A percentile compares a stretch with the other conserved stretches of the same genome.
These are phyloP conservation scores for Cylindrotheca fusiformis DNA, from an alignment of 108 stramenopile genomes.

Conservation along the genomic window DNA sequence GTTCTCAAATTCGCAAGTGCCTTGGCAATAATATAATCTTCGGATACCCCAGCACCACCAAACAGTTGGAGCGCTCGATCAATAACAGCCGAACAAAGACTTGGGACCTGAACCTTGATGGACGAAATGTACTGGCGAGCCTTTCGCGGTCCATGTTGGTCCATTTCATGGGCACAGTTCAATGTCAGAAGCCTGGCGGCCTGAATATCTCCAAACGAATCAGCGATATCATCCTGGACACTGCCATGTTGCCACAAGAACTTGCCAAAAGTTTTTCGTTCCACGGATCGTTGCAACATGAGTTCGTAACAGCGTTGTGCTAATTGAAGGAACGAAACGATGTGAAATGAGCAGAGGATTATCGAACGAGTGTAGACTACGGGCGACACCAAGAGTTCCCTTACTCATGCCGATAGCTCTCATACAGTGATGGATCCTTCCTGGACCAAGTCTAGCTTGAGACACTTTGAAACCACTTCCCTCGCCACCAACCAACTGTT, in stretches of 20 bases:
- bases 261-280: slow-evolving; percentile 80
- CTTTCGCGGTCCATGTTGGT: slow-evolving; percentile 46
- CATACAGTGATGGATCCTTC: slow-evolving; percentile 99
- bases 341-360: not conserved
- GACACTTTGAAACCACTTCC: slow-evolving; percentile 95
- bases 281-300: slow-evolving; percentile 72
- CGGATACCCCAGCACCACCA: slow-evolving; percentile 90
- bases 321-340: slow-evolving; percentile 1
- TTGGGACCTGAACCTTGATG: slow-evolving; percentile 91
- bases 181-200: slow-evolving; percentile 76
- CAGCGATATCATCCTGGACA: slow-evolving; percentile 79
- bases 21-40: slow-evolving; percentile 73
- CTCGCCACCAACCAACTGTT: slow-evolving; percentile 77
- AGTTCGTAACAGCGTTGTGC: slow-evolving; percentile 82
- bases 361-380: not conserved
- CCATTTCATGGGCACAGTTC: slow-evolving; percentile 70
- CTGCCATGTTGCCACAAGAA: slow-evolving; percentile 73
- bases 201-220: slow-evolving; percentile 74
- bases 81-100: slow-evolving; percentile 64
- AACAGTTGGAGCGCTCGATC: slow-evolving; percentile 91
- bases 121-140: slow-evolving; percentile 76
- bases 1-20: slow-evolving; percentile 81
- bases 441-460: slow-evolving; percentile 93
- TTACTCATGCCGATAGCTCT: slow-evolving; percentile 86
- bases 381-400: slow-evolving; percentile 1